phyloP scores from a whole-genome alignment of 2,329 filamentous ascomycete species.

The Fusarium torreyae region DNA sequence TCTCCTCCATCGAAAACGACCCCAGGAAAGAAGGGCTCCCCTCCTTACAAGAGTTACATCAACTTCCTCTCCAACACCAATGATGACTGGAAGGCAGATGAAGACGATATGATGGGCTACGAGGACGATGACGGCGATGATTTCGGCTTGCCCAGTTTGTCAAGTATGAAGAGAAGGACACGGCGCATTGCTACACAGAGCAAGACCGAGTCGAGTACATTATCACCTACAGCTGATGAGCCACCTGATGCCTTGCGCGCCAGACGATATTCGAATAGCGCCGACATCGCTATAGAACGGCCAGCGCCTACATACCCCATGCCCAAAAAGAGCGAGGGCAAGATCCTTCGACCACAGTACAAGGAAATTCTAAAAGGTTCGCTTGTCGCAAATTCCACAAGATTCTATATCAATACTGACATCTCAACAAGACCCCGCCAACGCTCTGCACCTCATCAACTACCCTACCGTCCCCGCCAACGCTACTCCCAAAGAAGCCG shows the following conservation, averaged over 20 bases:
- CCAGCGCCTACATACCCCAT: constrained; percentile 87
- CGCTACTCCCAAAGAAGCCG: constrained; percentile 85
- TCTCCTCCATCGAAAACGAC: constrained; percentile 69
- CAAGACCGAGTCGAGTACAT: constrained; percentile 49
- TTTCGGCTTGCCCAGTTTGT: constrained; percentile 93
- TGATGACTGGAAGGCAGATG: constrained; percentile 84
- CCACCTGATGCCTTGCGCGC: constrained; percentile 57
- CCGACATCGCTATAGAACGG: constrained; percentile 93
- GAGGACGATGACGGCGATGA: constrained; percentile 94
- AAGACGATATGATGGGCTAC: constrained; percentile 83
- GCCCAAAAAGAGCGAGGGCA: constrained; percentile 90
- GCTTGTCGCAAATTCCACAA: constrained; percentile 9
- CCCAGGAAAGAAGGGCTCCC: constrained; percentile 71
- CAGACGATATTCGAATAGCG: constrained; percentile 85
- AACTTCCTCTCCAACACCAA: constrained; percentile 86
- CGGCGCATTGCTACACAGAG: constrained; percentile 65
- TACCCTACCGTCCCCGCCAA: constrained; percentile 82
- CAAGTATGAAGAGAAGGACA: constrained; percentile 86
- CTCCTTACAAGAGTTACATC: constrained; percentile 79
- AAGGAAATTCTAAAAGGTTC: constrained; percentile 89
- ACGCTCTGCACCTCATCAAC: constrained; percentile 93
- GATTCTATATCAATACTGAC: constrained; percentile 30
- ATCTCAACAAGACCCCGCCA: constrained; percentile 77
- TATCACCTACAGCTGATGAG: constrained; percentile 57
- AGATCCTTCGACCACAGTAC: constrained; percentile 96